Base-by-base conservation (phyloP, 768 basidiomycete genomes). In the Hypholoma sublateritium region DNA sequence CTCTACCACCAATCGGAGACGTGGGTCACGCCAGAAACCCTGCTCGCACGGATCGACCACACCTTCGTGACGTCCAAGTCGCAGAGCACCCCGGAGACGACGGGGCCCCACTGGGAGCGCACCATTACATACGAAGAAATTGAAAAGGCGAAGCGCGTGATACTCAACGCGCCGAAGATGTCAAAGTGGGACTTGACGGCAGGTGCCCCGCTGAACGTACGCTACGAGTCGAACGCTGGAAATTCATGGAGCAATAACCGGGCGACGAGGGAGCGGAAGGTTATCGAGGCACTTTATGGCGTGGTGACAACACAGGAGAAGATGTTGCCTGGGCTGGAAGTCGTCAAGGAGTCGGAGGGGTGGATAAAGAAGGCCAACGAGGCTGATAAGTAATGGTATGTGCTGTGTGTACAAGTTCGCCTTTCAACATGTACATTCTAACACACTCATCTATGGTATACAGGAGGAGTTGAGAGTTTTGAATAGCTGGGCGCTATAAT, bases 1-100 rank as follows among this genome's bases (percentile, higher is more conserved):
- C 80, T 93, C 52, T 93, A 92, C 74, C 90, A 93, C 75, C 83
- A 90, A 72, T 73, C 86, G 48, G 83, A 83, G 55, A 73, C 76
- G 2, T 91, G 89, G 74, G 80, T 93, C 60, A 89, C 89, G 11
- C 75, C 75, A 19, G 86, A 89, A 60, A 91, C 82, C 64, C 81
- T 93, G 28, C 77, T 81, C 17, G 64, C 77, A 19, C 75, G 73
- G 55, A 91, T 92, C 53, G 87, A 91, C 71, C 69, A 79, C 14
- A 85, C 84, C 1, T 91, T 93, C 62, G 62, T 79, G 4, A 58
- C 66, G 12, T 44, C 52, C 0, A 19, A 11, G 13, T 13, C n/a
- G 4, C 32, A 8, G 48, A 21, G 32, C 39, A 24, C 22, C 0
- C 25, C 55, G 19, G 28, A 48, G 9, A 50, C 49, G 24, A 45